Percentiles rank a stretch among this genome's conserved stretches.
Evolutionary conservation across 202 grass and related monocot species (phyloP).

Genomic region (Elaeis oleifera): DNA sequence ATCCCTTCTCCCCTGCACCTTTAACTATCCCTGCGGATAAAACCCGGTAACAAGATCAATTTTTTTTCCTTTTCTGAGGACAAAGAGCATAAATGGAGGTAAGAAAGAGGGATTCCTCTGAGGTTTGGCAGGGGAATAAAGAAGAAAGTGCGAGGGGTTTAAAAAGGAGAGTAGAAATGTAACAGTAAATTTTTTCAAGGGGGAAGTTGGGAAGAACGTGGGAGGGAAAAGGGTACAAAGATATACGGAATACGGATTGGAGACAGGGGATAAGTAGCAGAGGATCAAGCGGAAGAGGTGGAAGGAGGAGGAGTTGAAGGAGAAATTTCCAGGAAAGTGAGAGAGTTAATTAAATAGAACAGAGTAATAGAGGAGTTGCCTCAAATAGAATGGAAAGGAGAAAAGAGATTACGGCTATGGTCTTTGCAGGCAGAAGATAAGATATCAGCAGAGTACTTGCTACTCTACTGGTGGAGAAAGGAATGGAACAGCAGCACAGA

Average conservation of each 20-base stretch:
- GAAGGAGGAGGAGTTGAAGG: background rate
- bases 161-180: no score
- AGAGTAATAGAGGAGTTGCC: background rate
- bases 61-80: background rate
- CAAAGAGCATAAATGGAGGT: background rate
- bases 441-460: no score
- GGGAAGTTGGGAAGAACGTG: background rate
- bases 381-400: background rate
- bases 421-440: no score
- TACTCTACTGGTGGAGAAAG: background rate
- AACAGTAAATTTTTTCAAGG: no score
- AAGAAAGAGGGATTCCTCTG: constrained; percentile 6
- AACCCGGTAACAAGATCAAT: constrained; percentile 3
- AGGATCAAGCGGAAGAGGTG: background rate
- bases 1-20: background rate
- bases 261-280: background rate
- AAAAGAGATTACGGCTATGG: background rate
- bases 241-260: background rate
- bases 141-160: background rate
- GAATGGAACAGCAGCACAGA: background rate
- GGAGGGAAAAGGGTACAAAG: background rate
- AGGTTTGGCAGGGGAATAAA: constrained; percentile 10
- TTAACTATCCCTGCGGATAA: background rate
- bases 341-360: background rate
- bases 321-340: constrained; percentile 3